phyloP scores from a whole-genome alignment of 1,139 yeast species.

The Hyphopichia khmerensis region DNA sequence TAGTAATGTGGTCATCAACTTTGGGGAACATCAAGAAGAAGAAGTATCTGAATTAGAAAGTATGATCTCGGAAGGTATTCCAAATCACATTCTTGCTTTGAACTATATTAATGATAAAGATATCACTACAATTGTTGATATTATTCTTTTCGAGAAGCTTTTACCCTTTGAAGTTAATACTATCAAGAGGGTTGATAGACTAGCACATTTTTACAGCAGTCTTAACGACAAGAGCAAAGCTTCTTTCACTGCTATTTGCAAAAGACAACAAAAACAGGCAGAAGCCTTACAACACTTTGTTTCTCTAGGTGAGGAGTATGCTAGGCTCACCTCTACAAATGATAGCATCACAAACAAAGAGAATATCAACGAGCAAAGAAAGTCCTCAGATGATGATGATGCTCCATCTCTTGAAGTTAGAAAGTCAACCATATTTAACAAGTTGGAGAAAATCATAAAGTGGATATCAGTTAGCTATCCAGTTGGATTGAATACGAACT shows the following conservation, averaged over 20 bases:
- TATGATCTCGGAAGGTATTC: slow-evolving; percentile 45
- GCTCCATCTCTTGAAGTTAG: slow-evolving; percentile 10
- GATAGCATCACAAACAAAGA: slow-evolving; percentile 29
- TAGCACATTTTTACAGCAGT: slow-evolving; percentile 46
- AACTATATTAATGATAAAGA: slow-evolving; percentile 72
- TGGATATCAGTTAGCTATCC: slow-evolving; percentile 68
- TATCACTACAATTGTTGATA: slow-evolving; percentile 70
- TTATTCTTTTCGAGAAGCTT: slow-evolving; percentile 56
- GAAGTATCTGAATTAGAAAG: slow-evolving; percentile 42
- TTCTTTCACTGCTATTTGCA: slow-evolving; percentile 67
- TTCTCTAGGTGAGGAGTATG: slow-evolving; percentile 30
- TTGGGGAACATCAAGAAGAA: slow-evolving; percentile 24
- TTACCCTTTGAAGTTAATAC: slow-evolving; percentile 54
- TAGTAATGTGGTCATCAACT: slow-evolving; percentile 22
- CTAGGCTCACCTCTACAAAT: slow-evolving; percentile 28
- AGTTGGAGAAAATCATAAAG: slow-evolving; percentile 55
- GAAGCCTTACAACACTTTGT: slow-evolving; percentile 38
- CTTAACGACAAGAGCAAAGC: slow-evolving; percentile 60
- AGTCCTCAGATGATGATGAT: slow-evolving; percentile 12
- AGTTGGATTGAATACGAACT: slow-evolving; percentile 44
- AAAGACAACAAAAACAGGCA: slow-evolving; percentile 64
- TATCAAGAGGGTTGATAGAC: slow-evolving; percentile 48
- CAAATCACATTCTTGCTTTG: slow-evolving; percentile 63
- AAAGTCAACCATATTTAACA: slow-evolving; percentile 22
- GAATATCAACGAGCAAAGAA: slow-evolving; percentile 16